Base-by-base conservation (phyloP, 345 rosid species). In the Anacardium occidentale region DNA sequence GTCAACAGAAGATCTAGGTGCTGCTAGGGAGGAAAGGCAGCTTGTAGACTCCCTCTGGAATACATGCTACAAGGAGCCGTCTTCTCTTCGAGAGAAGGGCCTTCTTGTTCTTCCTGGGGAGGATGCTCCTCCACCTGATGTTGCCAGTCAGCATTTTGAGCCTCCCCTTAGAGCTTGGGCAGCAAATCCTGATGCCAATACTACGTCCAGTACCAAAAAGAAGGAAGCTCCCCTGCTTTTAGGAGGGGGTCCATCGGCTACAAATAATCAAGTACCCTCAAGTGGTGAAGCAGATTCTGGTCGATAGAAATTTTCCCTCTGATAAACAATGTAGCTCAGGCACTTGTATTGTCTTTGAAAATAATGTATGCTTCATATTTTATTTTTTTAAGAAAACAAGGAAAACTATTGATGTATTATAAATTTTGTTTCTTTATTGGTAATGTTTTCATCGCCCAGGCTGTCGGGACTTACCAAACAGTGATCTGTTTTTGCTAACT, bases 81-180 rank as follows among this genome's bases (percentile, higher is more conserved):
- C 95, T 2, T 72, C 86, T 17, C 86, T 92, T 54, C 75, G 87
- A 47, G 89, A 83, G 67, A 88, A 85, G 68, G 95, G 93, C 2
- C 94, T 90, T 48, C 90, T 94, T 62, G 75, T 83, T 54, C 92
- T 94, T 61, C 91, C 97, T 0, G 95, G 87, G 24, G 98, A 92
- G 78, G 95, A 92, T 65, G 83, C 84, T 21, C 80, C 76, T 11
- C 82, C 87, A 10, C 95, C 90, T 59, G 97, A 94, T 83, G 93
- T 90, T 51, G 89, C 89, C 20, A 81, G 91, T 71, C 65, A 85
- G 80, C 86, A 79, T 77, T 94, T 92, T 71, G 97, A 90, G 74
- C 97, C 95, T 72, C 89, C 97, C 7, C 84, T 89, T 24, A 78
- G 95, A 74, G 91, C 95, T 32, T 88, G 83, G 90, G 88, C 91